phyloP scores from a whole-genome alignment of 164 flowering plant species.

The Piper betle region DNA sequence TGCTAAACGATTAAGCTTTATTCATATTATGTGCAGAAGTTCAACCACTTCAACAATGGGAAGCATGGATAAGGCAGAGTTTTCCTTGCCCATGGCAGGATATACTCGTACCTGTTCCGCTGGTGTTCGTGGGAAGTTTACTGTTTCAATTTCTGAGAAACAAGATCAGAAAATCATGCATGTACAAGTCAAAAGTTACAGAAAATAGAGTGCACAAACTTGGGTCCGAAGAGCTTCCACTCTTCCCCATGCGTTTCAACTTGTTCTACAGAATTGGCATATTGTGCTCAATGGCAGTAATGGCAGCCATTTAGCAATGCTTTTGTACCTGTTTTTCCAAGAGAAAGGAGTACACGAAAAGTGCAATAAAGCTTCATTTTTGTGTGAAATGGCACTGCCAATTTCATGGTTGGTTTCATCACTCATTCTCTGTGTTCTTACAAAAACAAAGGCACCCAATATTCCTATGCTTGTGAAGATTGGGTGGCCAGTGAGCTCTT shows the following conservation, averaged over 20 bases:
- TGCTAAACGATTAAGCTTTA: not conserved
- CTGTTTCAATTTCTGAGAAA: conserved; percentile 20
- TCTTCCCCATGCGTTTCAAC: conserved; percentile 12
- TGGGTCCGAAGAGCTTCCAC: conserved; percentile 2
- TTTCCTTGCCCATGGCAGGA: conserved; percentile 54
- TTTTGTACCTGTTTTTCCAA: conserved; percentile 21
- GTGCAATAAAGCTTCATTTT: conserved; percentile 12
- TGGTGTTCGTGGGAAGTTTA: conserved; percentile 35
- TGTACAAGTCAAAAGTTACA: conserved; percentile 11
- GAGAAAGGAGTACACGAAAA: conserved; percentile 26
- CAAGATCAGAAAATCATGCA: conserved; percentile 10
- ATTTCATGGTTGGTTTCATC: conserved; percentile 37
- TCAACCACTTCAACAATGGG: conserved; percentile 12
- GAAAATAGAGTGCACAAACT: conserved; percentile 16
- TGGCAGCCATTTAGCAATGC: conserved; percentile 26
- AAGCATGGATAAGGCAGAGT: conserved; percentile 13
- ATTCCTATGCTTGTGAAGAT: conserved; percentile 61
- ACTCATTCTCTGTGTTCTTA: conserved; percentile 19
- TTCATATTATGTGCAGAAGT: conserved; percentile 16
- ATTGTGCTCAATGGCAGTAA: conserved; percentile 27
- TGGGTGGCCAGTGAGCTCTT: conserved; percentile 73
- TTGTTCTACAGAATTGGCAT: conserved; percentile 31
- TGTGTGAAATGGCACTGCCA: conserved; percentile 35
- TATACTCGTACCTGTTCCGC: conserved; percentile 31
- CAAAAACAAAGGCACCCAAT: conserved; percentile 13